These are phyloP conservation scores for Verticillium albo-atrum DNA, from an alignment of 2,329 filamentous ascomycete genomes.

Conservation along the genomic window DNA sequence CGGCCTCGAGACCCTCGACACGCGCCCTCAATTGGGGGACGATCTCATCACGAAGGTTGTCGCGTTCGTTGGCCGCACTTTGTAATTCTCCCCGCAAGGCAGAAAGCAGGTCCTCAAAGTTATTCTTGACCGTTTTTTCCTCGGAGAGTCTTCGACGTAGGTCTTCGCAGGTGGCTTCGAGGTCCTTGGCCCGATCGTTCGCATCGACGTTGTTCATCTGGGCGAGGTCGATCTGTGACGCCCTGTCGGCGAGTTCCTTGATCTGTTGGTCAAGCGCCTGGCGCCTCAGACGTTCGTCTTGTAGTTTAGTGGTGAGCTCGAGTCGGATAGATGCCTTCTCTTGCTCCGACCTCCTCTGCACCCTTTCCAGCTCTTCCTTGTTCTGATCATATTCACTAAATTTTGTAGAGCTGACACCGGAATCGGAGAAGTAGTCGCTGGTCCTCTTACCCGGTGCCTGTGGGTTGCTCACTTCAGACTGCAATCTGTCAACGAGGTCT, in stretches of 20 bases:
- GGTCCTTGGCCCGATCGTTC: constrained; percentile 63
- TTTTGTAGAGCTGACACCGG: constrained; percentile 80
- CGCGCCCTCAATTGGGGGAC: constrained; percentile 73
- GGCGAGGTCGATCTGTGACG: constrained; percentile 56
- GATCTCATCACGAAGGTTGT: constrained; percentile 85
- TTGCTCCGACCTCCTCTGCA: constrained; percentile 81
- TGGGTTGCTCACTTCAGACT: constrained; percentile 65
- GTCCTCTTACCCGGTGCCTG: constrained; percentile 64
- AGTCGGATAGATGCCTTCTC: constrained; percentile 83
- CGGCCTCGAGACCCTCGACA: constrained; percentile 72
- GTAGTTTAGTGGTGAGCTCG: constrained; percentile 74
- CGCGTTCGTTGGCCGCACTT: constrained; percentile 79
- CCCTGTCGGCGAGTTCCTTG: constrained; percentile 73
- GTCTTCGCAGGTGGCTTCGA: constrained; percentile 78
- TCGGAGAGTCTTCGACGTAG: constrained; percentile 76
- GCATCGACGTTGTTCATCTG: constrained; percentile 53
- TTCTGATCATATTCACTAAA: constrained; percentile 63
- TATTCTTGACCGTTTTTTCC: constrained; percentile 82
- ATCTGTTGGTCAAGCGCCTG: constrained; percentile 79
- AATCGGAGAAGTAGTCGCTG: constrained; percentile 98
- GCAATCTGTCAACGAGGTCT: constrained; percentile 83
- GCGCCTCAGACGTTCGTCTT: constrained; percentile 76
- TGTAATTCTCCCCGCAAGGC: constrained; percentile 81
- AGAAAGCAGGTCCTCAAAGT: constrained; percentile 86
- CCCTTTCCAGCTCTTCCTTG: constrained; percentile 72